These are phyloP conservation scores for Naganishia antarctica DNA, from an alignment of 768 basidiomycete species.

Conservation along the genomic window DNA sequence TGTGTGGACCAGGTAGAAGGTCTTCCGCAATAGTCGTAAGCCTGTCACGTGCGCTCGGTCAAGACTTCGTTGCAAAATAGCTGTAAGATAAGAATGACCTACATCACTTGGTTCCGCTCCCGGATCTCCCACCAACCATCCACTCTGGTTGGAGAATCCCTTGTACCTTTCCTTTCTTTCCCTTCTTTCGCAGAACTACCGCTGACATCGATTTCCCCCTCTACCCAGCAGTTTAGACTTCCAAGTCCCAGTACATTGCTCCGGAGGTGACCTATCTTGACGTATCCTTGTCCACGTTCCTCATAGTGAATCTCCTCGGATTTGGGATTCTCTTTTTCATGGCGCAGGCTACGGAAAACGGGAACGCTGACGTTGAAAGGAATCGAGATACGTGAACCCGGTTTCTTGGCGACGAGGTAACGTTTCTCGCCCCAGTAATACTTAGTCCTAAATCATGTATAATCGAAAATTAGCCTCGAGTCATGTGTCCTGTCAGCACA, in stretches of 20 bases:
- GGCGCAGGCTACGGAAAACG: neutral
- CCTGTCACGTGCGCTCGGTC: neutral
- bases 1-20: conserved; percentile 34
- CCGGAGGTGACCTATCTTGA: conserved; percentile 38
- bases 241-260: conserved; percentile 38
- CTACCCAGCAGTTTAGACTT: conserved; percentile 42
- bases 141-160: conserved; percentile 24
- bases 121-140: conserved; percentile 41
- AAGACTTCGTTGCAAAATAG: neutral
- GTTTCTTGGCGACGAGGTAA: conserved; percentile 38
- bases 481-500: too few relatives aligned
- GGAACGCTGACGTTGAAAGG: conserved; percentile 16
- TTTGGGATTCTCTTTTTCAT: neutral
- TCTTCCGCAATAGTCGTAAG: conserved; percentile 25
- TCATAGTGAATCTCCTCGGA: neutral
- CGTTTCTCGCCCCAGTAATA: conserved; percentile 25
- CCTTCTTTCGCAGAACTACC: too few relatives aligned
- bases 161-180: neutral
- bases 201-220: conserved; percentile 10
- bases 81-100: conserved; percentile 20
- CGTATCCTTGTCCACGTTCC: conserved; percentile 31
- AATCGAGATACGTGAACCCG: conserved; percentile 40
- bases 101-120: conserved; percentile 46
- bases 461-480: neutral
- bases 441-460: too few relatives aligned